Percentiles rank a stretch among this genome's conserved stretches.
Evolutionary conservation across 805 yeast genomes (phyloP).

Genomic region (Candida incommunis): DNA sequence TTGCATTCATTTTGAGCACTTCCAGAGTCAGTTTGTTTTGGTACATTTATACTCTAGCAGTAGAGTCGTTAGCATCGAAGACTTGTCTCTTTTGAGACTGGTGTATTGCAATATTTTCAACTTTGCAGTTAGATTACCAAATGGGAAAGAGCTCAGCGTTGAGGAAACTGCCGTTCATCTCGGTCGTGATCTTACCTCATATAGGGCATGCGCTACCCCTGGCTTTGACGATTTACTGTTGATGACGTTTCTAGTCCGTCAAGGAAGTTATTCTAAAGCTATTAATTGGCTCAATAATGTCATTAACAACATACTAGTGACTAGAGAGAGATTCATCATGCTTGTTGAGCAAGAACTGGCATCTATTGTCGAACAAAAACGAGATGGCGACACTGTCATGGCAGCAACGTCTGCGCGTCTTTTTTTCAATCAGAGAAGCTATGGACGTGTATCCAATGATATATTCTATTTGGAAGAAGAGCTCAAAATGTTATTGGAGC

Average conservation of each 20-base stretch:
- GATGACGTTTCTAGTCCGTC: conserved; percentile 46
- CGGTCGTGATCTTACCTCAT: conserved; percentile 54
- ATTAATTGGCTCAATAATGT: conserved; percentile 65
- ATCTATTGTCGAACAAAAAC: conserved; percentile 45
- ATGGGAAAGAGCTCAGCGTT: conserved; percentile 45
- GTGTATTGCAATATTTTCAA: conserved; percentile 55
- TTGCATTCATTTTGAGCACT: conserved; percentile 65
- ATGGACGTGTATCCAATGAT: background rate
- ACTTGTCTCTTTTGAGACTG: conserved; percentile 50
- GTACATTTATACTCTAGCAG: conserved; percentile 50
- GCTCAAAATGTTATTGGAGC: conserved; percentile 40
- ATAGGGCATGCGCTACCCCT: conserved; percentile 41
- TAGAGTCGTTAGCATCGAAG: conserved; percentile 31
- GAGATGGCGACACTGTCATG: conserved; percentile 53
- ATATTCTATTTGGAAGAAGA: background rate
- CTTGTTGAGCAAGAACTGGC: conserved; percentile 48
- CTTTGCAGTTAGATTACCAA: conserved; percentile 51
- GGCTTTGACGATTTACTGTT: conserved; percentile 54
- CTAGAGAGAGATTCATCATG: conserved; percentile 53
- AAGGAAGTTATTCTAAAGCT: conserved; percentile 48
- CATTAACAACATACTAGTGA: conserved; percentile 54
- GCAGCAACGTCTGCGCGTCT: conserved; percentile 33
- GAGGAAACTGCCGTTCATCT: conserved; percentile 65
- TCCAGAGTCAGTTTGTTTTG: conserved; percentile 64
- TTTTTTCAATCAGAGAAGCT: conserved; percentile 35